A percentile compares a stretch with the other conserved stretches of the same genome.
These are phyloP conservation scores for Leishmania arabica DNA, from an alignment of 208 protist genomes.

Conservation along the genomic window DNA sequence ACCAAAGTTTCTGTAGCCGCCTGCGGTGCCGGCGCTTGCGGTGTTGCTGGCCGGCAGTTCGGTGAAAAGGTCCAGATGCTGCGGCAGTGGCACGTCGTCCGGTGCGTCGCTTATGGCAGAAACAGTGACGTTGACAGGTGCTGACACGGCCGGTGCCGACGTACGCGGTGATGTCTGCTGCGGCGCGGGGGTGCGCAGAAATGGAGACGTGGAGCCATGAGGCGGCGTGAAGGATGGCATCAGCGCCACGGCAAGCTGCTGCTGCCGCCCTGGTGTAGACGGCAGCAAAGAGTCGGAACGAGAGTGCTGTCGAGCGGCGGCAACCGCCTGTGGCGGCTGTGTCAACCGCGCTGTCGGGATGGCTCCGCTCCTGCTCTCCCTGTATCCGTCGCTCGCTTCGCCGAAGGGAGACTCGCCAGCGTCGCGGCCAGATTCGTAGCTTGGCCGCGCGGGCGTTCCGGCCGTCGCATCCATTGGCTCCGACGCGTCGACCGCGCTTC, in stretches of 20 bases:
- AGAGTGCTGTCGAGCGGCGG: background rate
- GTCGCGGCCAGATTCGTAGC: background rate
- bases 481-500: background rate
- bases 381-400: background rate
- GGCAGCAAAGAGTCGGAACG: background rate
- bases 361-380: background rate
- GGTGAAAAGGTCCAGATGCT: background rate
- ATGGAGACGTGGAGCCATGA: background rate
- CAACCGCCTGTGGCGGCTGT: background rate
- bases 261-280: background rate
- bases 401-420: background rate
- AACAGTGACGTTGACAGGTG: background rate
- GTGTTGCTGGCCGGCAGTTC: background rate
- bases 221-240: background rate
- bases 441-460: background rate
- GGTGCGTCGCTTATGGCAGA: slow-evolving; percentile 13
- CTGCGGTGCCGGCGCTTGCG: background rate
- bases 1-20: background rate
- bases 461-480: background rate
- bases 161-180: background rate
- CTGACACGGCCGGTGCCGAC: background rate
- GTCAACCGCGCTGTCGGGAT: background rate
- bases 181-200: background rate
- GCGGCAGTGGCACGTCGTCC: slow-evolving; percentile 18
- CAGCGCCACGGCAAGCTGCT: background rate